Evolutionary conservation across 257 asterid species (phyloP), one percentile per base, ranked within the genome.

Genomic region (Nicotiana undulata): DNA sequence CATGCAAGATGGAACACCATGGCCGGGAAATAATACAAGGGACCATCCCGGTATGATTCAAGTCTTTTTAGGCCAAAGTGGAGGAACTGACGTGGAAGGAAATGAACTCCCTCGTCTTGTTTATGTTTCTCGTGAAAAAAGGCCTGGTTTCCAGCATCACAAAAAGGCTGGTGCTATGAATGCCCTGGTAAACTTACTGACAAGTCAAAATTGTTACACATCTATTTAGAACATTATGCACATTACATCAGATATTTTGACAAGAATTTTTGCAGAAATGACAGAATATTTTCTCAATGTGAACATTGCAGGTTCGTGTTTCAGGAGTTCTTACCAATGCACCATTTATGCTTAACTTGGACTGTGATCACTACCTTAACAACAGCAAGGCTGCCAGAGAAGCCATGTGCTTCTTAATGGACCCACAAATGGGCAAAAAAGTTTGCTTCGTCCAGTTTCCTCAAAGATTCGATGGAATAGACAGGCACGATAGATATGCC

Each of bases 11-110:
- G 97, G 99, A 72, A 95, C 98, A 56, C 99, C 99, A 12, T 95
- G 99, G 99, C 99, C 98, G 0, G 99, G 98, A 76, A 95, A 93
- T 85, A 95, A 95, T 87, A 95, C 98, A 3, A 95, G 85, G 87
- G 99, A 94, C 84, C 99, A 96, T 85, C 98, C 99, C 13, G 99
- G 99, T 46, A 94, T 96, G 99, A 94, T 96, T 85, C 99, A 96
- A 87, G 99, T 94, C 82, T 96, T 96, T 88, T 85, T 96, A 56
- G 99, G 99, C 20, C 98, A 91, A n/a, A 94, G 88, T 68, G 99
- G 98, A 32, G 99, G 99, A 26, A 88, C 88, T 59, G 99, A 94
- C 77, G 89, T 87, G 8, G 99, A 96, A 77, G 99, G 99, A 58
- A 86, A 91, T 74, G 99, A 94, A 87, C 97, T 96, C 56, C 98